A percentile compares a stretch with the other conserved stretches of the same genome.
Conservation (phyloP, 306 rosid species). For the Glycine soja region DNA sequence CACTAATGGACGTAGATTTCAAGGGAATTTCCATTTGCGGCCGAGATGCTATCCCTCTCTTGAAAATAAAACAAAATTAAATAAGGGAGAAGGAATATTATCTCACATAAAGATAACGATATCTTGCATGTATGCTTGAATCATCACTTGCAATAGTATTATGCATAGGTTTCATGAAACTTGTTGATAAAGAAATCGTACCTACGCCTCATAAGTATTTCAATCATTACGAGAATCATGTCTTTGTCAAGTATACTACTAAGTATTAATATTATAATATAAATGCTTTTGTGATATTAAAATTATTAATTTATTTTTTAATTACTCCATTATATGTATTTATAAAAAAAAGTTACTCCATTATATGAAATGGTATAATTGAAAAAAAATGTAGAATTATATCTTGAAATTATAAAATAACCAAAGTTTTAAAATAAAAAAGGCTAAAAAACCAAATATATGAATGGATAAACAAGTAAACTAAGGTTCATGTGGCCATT, state of each 20-base stretch:
- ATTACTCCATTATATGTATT: neutral
- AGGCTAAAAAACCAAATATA: neutral
- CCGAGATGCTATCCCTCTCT: neutral
- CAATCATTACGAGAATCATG: neutral
- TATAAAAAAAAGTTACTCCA: neutral
- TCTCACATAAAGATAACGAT: neutral
- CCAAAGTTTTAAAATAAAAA: neutral
- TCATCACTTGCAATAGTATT: neutral
- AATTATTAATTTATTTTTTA: neutral
- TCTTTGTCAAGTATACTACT: neutral
- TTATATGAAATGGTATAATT: neutral
- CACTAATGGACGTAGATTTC: neutral
- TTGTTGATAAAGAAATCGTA: neutral
- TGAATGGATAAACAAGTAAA: neutral
- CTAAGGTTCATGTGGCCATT: neutral
- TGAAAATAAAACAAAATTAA: neutral
- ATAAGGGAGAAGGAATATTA: neutral
- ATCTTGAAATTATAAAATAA: neutral
- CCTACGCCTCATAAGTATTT: neutral
- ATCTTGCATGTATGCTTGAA: neutral
- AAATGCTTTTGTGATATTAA: neutral
- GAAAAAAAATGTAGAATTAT: neutral
- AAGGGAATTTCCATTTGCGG: neutral
- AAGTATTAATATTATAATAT: neutral
- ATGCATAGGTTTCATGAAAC: neutral